Evolutionary conservation across 768 basidiomycete species (phyloP), one percentile per base, ranked within the genome.

Genomic region (Boletus barrowsii): DNA sequence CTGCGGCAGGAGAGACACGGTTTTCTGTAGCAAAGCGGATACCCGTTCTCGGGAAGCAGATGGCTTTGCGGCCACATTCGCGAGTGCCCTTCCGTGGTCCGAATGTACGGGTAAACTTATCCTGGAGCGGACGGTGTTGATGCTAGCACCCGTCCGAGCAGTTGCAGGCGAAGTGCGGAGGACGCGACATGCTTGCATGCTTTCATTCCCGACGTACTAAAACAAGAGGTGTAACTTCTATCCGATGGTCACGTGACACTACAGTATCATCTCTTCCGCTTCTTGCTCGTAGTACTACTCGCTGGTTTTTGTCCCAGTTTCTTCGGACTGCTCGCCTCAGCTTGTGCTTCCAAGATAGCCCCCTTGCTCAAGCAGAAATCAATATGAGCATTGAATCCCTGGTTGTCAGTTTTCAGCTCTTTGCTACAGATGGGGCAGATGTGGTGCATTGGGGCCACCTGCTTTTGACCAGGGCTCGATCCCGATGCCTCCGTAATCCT

Each of bases 291-390:
- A 22, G 18, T 32, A 22, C 22, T 22, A n/a, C 43, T 49, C 30
- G 41, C 47, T 9, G 45, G 37, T 18, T 54, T 54, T 32, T 10
- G 36, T 32, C 26, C 32, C 11, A 41, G 32, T 42, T 67, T 64
- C 54, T 42, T 60, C 10, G 62, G 59, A 48, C 61, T 65, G 40
- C 47, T 58, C 5, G 65, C 65, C 49, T 66, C 62, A 0, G 60
- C 64, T 52, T 88, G 87, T 0, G 89, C 89, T 62, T 89, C 81
- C 54, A 79, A 72, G 56, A 96, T 93, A 3, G 83, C 88, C 22
- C 79, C 81, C 54, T 83, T 82, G 66, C 90, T 94, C 47, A 97
- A 69, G 64, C 94, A 97, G 62, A 86, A 88, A 69, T 97, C 93
- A 42, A 97, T 78, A 63, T 97, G 93, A n/a, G 82, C 76, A 65